Conservation (phyloP, 2,329 filamentous ascomycete species). For the Zasmidium citrigriseum region DNA sequence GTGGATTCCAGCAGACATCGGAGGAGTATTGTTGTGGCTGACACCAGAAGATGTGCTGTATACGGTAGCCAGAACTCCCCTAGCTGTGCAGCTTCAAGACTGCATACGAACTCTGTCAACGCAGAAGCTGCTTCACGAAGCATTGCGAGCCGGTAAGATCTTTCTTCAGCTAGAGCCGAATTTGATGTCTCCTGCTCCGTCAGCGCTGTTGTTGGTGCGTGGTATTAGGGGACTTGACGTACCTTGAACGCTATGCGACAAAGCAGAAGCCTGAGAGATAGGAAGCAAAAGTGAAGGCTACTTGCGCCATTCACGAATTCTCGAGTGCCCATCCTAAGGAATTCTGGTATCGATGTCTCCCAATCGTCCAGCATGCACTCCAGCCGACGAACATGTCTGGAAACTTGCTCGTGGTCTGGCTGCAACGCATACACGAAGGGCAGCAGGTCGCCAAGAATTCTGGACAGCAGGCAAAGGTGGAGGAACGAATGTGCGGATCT, state of each 20-base stretch:
- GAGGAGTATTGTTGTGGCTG: slow-evolving; percentile 55
- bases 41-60: slow-evolving; percentile 56
- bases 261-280: slow-evolving; percentile 42
- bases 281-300: slow-evolving; percentile 44
- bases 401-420: slow-evolving; percentile 32
- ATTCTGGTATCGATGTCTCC: slow-evolving; percentile 37
- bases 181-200: not conserved
- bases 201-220: not conserved
- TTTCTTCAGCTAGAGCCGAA: slow-evolving; percentile 28
- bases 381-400: slow-evolving; percentile 32
- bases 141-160: slow-evolving; percentile 41
- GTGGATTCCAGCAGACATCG: slow-evolving; percentile 55
- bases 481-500: slow-evolving; percentile 53
- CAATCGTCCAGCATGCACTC: slow-evolving; percentile 38
- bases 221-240: not conserved
- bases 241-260: slow-evolving; percentile 35
- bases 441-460: slow-evolving; percentile 42
- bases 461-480: slow-evolving; percentile 53
- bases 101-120: slow-evolving; percentile 53
- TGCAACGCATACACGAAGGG: slow-evolving; percentile 41
- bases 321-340: slow-evolving; percentile 28
- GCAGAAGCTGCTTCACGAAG: slow-evolving; percentile 52
- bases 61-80: slow-evolving; percentile 56
- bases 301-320: slow-evolving; percentile 25
- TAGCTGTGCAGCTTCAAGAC: slow-evolving; percentile 49